Conservation (phyloP, 2,329 filamentous ascomycete species). For the Colletotrichum sp. region DNA sequence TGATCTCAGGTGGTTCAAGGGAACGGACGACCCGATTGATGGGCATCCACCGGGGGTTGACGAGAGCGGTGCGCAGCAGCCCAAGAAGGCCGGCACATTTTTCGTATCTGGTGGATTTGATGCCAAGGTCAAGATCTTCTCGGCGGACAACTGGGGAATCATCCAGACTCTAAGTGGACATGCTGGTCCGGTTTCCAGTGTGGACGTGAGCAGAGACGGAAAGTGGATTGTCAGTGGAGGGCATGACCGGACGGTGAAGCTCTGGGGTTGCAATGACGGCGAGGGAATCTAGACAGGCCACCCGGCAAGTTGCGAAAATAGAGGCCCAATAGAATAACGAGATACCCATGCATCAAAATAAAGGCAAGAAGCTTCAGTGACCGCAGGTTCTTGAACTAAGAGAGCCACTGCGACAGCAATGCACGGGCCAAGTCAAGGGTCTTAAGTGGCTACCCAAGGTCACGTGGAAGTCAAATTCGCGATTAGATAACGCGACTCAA, state of each 20-base stretch:
- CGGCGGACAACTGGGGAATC: conserved; percentile 92
- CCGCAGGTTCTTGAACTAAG: neutral
- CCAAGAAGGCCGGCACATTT: conserved; percentile 90
- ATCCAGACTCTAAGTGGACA: conserved; percentile 89
- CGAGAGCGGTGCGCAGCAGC: conserved; percentile 69
- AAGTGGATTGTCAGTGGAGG: conserved; percentile 95
- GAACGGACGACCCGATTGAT: conserved; percentile 74
- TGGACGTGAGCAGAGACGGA: conserved; percentile 84
- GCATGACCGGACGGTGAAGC: conserved; percentile 92
- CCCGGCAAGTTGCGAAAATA: neutral
- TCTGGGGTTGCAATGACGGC: conserved; percentile 88
- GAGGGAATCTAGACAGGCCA: conserved; percentile 47
- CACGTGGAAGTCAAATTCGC: neutral
- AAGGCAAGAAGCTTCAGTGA: neutral
- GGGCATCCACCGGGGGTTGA: conserved; percentile 65
- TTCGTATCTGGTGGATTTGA: conserved; percentile 93
- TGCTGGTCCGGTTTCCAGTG: conserved; percentile 88
- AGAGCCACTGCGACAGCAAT: neutral
- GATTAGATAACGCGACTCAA: conserved; percentile 29
- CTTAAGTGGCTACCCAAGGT: neutral
- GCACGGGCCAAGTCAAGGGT: neutral
- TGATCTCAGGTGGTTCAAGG: conserved; percentile 93
- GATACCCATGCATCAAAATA: neutral
- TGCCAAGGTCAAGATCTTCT: conserved; percentile 94
- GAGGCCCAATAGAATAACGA: conserved; percentile 1